Evolutionary conservation across 148 eudicot genomes (phyloP).

Genomic region (Fagopyrum tataricum): DNA sequence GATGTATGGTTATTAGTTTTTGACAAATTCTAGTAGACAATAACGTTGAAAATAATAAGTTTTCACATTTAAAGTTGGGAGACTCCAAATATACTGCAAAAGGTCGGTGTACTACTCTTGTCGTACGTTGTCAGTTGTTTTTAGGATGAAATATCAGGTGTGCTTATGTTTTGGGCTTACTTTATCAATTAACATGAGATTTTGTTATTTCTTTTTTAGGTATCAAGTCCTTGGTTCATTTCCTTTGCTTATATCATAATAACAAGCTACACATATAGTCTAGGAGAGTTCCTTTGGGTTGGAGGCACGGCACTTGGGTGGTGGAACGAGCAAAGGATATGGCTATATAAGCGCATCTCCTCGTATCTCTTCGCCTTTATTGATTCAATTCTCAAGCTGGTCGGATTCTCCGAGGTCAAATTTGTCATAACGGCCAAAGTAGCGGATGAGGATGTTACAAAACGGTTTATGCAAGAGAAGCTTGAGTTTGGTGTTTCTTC

Average conservation of each 20-base stretch:
- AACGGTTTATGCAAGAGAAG: constrained; percentile 50
- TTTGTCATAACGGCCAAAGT: constrained; percentile 63
- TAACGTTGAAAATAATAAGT: too few relatives aligned
- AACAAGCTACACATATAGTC: constrained; percentile 31
- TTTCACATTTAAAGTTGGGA: too few relatives aligned
- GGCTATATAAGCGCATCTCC: constrained; percentile 72
- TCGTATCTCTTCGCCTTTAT: constrained; percentile 57
- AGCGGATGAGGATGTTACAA: constrained; percentile 30
- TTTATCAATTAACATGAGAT: too few relatives aligned
- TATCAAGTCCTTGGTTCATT: constrained; percentile 58
- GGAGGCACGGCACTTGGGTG: constrained; percentile 65
- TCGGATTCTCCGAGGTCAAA: constrained; percentile 38
- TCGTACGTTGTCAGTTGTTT: too few relatives aligned
- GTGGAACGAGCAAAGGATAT: constrained; percentile 92
- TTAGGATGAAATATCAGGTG: too few relatives aligned
- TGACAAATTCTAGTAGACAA: too few relatives aligned
- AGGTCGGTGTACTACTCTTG: too few relatives aligned
- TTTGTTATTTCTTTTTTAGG: constrained; percentile 21
- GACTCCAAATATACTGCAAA: too few relatives aligned
- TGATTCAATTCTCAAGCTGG: constrained; percentile 31
- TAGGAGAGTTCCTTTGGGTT: constrained; percentile 40
- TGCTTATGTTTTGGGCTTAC: too few relatives aligned
- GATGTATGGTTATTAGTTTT: too few relatives aligned
- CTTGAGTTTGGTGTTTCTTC: constrained; percentile 70
- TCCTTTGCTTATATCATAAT: constrained; percentile 50